Base-by-base conservation (phyloP, 306 rosid genomes). In the Quercus cerris region DNA sequence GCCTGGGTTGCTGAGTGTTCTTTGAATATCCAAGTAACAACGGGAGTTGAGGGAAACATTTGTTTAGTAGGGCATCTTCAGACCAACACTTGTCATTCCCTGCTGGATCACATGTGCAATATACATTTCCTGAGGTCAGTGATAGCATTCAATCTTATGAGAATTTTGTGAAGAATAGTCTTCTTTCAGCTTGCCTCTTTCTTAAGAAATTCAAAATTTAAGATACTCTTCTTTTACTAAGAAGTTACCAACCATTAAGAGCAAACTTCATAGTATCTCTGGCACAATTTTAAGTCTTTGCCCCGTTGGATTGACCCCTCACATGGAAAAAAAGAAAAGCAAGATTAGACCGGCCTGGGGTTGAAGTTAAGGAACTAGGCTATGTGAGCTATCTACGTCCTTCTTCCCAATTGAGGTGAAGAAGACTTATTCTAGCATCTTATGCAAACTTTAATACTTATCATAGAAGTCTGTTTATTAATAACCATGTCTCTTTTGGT, bases 71-170 rank as follows among this genome's bases (percentile, higher is more conserved):
- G 92, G 85, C 94, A 92, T 88, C 84, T 94, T 74, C 90, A 88
- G 84, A 85, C 92, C 89, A 84, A 77, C 76, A 75, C 74, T 70
- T 94, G 70, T 86, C 94, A 20, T 17, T 94, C 75, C 96, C 93
- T 80, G 91, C 90, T 81, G 85, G 88, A 66, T 88, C 94, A 14
- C 77, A 59, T 76, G 61, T 91, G 78, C 88, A 87, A 78, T 90
- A 91, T 85, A 88, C 97, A 30, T 89, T 88, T 88, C 95, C 97
- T 62, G 80, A 86, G 97, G 98, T 94, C 31, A 11, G 94, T 87
- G 67, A 78, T 78, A 79, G 41, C 61, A 6, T 35, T 46, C 55
- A 6, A 22, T 22, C 52, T 66, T 74, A 49, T 41, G 33, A 62
- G 19, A 38, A 44, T 33, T 30, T 74, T 1, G 57, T 9, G 44